phyloP scores from a whole-genome alignment of 2,329 filamentous ascomycete species.

The Aspergillus neotritici region DNA sequence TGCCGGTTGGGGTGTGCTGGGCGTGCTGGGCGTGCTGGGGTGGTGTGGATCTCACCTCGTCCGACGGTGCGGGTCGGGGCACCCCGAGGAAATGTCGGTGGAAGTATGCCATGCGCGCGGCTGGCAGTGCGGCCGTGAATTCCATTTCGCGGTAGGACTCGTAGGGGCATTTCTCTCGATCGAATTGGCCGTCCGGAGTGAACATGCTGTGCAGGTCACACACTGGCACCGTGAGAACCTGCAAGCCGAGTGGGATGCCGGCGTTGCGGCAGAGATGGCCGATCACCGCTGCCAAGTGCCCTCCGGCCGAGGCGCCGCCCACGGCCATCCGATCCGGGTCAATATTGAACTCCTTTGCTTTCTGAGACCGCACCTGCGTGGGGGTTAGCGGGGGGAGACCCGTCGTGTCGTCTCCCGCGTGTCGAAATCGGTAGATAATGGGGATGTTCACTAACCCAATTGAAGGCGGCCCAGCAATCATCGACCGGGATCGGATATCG shows the following conservation, averaged over 20 bases:
- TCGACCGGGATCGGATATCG: conserved; percentile 35
- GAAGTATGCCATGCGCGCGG: conserved; percentile 37
- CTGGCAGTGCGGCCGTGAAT: conserved; percentile 30
- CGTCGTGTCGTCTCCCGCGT: too few species aligned
- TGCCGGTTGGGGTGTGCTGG: not conserved
- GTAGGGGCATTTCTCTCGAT: conserved; percentile 33
- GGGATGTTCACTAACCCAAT: conserved; percentile 28
- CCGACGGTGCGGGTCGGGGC: conserved; percentile 30
- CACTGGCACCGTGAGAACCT: conserved; percentile 34
- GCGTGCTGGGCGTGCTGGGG: not conserved
- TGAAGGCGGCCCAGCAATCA: conserved; percentile 38
- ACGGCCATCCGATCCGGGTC: conserved; percentile 32
- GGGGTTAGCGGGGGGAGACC: not conserved
- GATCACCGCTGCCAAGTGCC: conserved; percentile 36
- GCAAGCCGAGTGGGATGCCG: conserved; percentile 31
- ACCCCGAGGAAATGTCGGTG: conserved; percentile 35
- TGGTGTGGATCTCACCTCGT: conserved; percentile 25
- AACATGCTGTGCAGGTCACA: conserved; percentile 34
- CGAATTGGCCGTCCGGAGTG: conserved; percentile 31
- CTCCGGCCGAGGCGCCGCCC: conserved; percentile 38
- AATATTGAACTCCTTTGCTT: conserved; percentile 31
- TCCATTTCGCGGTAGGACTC: conserved; percentile 38
- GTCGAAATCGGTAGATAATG: conserved; percentile 4
- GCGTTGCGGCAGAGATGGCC: conserved; percentile 35
- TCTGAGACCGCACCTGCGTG: conserved; percentile 27